Base-by-base conservation (phyloP, 208 protist genomes). In the Crithidia sp. region DNA sequence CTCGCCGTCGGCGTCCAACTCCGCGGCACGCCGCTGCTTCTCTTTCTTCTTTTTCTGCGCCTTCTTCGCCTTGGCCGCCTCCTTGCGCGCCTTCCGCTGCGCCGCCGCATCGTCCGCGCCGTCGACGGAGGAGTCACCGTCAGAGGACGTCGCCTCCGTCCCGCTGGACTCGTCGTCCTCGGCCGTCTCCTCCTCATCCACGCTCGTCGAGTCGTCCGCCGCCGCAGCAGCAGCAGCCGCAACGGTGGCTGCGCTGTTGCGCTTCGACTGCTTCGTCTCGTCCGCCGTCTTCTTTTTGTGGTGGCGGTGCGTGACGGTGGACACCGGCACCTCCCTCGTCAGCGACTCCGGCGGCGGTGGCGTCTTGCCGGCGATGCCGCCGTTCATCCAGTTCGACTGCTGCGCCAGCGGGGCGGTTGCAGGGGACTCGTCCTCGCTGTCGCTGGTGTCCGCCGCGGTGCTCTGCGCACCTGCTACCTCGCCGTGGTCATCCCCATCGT, bases 311-410 rank as follows among this genome's bases (percentile, higher is more conserved):
- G 6, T 53, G 40, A 39, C 16, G 10, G n/a, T 57, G 41, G 39
- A 39, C 12, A 5, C 37, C 47, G 53, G 28, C 41, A 0, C 60
- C 6, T 37, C 50, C 3, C 5, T 40, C 39, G 4, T 37, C 5
- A 74, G 54, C 47, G 54, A 3, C 45, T 19, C 37, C 16, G 49
- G 60, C 39, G 60, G 59, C n/a, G 74, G 74, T 0, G 60, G 74
- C 19, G 59, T 69, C 16, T 17, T 14, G 2, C 39, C 19, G 7
- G n/a, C 13, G 37, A 79, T 49, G 14, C 50, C 53, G 16, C 67
- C 74, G 53, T 74, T 56, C 67, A 79, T 69, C 74, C 74, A 79
- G n/a, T 79, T 49, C n/a, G 67, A 79, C 45, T 55, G 40, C 54
- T 64, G 64, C 2, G 58, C 52, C 14, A 13, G 60, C 41, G 57